Evolutionary conservation across 2,329 filamentous ascomycete genomes (phyloP).

Genomic region (Talaromyces islandicus): DNA sequence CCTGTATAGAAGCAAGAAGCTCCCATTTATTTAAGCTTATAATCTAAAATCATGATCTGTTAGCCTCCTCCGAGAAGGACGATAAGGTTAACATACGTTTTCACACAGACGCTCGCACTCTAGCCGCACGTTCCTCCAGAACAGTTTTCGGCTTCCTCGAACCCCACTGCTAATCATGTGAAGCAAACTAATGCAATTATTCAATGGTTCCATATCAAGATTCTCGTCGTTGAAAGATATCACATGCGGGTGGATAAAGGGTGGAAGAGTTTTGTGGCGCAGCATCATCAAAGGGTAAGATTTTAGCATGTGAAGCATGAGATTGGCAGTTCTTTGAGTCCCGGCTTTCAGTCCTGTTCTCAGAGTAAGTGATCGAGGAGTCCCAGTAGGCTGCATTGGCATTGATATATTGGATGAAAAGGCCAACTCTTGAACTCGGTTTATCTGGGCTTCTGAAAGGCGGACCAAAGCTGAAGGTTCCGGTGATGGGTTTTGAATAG

Average conservation of each 20-base stretch:
- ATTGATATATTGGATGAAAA: slow-evolving; percentile 1
- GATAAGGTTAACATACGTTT: slow-evolving; percentile 24
- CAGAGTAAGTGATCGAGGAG: slow-evolving; percentile 9
- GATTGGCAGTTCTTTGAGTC: slow-evolving; percentile 27
- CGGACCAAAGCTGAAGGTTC: background rate
- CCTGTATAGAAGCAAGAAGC: slow-evolving; percentile 39
- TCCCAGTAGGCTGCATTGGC: background rate
- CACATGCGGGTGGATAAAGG: slow-evolving; percentile 37
- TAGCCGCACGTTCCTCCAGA: slow-evolving; percentile 40
- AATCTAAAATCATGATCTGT: slow-evolving; percentile 16
- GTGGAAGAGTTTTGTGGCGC: slow-evolving; percentile 32
- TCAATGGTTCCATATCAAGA: slow-evolving; percentile 30
- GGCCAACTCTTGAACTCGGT: background rate
- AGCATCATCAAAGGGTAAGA: slow-evolving; percentile 39
- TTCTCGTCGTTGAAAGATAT: slow-evolving; percentile 14
- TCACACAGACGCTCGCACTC: slow-evolving; percentile 37
- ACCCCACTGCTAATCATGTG: slow-evolving; percentile 32
- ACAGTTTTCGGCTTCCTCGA: slow-evolving; percentile 33
- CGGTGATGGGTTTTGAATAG: background rate
- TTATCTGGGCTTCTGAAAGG: background rate
- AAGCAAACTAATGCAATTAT: slow-evolving; percentile 38
- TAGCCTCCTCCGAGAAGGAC: background rate
- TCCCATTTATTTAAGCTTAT: slow-evolving; percentile 29
- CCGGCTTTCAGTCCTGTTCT: slow-evolving; percentile 20
- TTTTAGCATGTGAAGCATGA: slow-evolving; percentile 37